phyloP scores from a whole-genome alignment of 148 eudicot genomes.

The Oxyria digyna region DNA sequence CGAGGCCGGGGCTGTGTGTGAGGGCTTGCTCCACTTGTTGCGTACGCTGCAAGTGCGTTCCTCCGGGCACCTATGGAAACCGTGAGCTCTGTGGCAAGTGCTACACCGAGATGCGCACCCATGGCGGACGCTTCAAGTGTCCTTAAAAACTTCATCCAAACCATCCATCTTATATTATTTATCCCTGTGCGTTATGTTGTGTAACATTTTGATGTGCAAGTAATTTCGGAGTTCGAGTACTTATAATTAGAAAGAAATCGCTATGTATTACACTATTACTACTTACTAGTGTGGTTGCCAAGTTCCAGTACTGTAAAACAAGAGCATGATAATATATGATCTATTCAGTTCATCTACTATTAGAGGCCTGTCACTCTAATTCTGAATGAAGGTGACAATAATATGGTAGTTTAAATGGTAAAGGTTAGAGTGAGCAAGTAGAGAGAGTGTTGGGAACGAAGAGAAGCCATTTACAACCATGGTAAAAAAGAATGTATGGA shows the following conservation, averaged over 20 bases:
- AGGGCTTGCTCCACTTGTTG: conserved; percentile 68
- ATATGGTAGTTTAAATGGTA: not conserved
- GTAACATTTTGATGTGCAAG: conserved; percentile 1
- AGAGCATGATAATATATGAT: not conserved
- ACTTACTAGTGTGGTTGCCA: not conserved
- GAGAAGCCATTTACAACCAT: not conserved
- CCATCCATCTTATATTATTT: not conserved
- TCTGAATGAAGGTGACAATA: not conserved
- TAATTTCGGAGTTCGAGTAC: not conserved
- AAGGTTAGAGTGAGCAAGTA: not conserved
- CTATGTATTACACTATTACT: not conserved
- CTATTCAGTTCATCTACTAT: too few relatives aligned
- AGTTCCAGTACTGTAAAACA: not conserved
- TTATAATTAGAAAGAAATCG: not conserved
- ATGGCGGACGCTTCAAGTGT: conserved; percentile 44
- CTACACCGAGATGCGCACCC: conserved; percentile 65
- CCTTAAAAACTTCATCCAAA: conserved; percentile 20
- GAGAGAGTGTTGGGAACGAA: not conserved
- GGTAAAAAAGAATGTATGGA: not conserved
- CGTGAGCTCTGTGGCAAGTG: conserved; percentile 47
- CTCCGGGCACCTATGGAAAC: conserved; percentile 71
- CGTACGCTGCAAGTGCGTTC: conserved; percentile 64
- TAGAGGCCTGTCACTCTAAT: not conserved
- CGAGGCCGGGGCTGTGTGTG: conserved; percentile 31
- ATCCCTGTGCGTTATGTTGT: not conserved